phyloP scores from a whole-genome alignment of 805 yeast genomes.

The Candida maris region DNA sequence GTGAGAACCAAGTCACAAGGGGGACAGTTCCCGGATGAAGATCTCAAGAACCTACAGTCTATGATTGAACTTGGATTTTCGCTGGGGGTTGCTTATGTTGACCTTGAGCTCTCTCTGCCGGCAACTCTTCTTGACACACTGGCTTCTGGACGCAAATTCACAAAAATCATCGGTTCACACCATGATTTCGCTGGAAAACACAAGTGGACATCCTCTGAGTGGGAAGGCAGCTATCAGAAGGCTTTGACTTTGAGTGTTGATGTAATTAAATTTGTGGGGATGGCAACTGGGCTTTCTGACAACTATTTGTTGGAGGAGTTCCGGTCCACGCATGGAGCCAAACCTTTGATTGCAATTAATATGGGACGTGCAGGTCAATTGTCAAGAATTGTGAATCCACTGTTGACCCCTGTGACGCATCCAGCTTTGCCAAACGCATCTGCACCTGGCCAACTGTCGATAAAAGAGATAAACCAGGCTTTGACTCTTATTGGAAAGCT shows the following conservation, averaged over 20 bases:
- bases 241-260: constrained; percentile 68
- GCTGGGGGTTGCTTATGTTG: constrained; percentile 77
- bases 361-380: constrained; percentile 74
- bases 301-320: constrained; percentile 71
- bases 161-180: constrained; percentile 78
- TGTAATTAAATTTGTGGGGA: constrained; percentile 78
- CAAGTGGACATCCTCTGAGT: constrained; percentile 66
- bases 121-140: constrained; percentile 49
- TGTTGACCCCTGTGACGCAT: constrained; percentile 85
- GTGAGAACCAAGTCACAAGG: constrained; percentile 78
- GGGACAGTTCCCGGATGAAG: constrained; percentile 69
- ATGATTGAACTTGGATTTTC: constrained; percentile 63
- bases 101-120: constrained; percentile 72
- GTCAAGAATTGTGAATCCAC: constrained; percentile 69
- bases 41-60: constrained; percentile 41
- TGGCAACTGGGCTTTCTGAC: constrained; percentile 61
- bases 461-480: constrained; percentile 59
- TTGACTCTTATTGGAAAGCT: constrained; percentile 62
- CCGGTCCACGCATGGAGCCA: constrained; percentile 47
- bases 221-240: constrained; percentile 68
- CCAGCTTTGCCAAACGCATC: constrained; percentile 61
- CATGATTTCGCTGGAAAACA: constrained; percentile 65
- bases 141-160: constrained; percentile 49
- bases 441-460: constrained; percentile 75
- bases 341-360: constrained; percentile 81